Base-by-base conservation (phyloP, 2,329 filamentous ascomycete genomes). In the Neonectria faginata region DNA sequence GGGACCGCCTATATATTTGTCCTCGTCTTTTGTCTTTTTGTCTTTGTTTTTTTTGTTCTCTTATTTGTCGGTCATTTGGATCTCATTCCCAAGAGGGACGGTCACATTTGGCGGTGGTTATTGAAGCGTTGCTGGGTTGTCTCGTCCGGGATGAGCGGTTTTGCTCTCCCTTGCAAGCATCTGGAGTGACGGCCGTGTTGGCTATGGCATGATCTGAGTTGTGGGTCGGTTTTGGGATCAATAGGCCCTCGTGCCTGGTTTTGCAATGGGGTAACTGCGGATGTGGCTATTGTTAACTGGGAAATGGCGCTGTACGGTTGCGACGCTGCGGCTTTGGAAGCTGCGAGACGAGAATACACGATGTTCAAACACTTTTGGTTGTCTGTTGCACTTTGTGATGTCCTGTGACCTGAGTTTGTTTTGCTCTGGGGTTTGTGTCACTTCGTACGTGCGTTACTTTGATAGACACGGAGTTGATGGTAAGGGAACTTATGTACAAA, bases 281-380 rank as follows among this genome's bases (percentile, higher is more conserved):
- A 63, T 69, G 74, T 70, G 71, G 73, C 70, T 71, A 75, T 75
- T 75, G 74, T 71, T 74, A 72, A 75, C 67, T 72, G 69, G 77
- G 72, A 72, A 74, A 72, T 64, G 74, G 77, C 71, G 75, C 73
- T 76, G 72, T 74, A 70, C 65, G 72, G 70, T 73, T 76, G 70
- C 70, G 70, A 77, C 69, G 68, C 67, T 68, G 73, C 72, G 72
- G 75, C 75, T 69, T 69, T 61, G 67, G 36, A 66, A 62, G 73
- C 73, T 67, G 73, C 74, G 68, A 75, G 71, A 78, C 73, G 75
- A 78, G 76, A 79, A 80, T 79, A 79, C 69, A 80, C 75, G 77
- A 80, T 67, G 75, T 78, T 76, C 65, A 70, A 72, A 70, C 58
- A 70, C 41, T 31, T 60, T 22, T 48, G 5, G 5, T 25, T 12